Percentiles rank a stretch among this genome's conserved stretches.
phyloP scores from a whole-genome alignment of 2,329 filamentous ascomycete genomes.

The Camillea tinctor region DNA sequence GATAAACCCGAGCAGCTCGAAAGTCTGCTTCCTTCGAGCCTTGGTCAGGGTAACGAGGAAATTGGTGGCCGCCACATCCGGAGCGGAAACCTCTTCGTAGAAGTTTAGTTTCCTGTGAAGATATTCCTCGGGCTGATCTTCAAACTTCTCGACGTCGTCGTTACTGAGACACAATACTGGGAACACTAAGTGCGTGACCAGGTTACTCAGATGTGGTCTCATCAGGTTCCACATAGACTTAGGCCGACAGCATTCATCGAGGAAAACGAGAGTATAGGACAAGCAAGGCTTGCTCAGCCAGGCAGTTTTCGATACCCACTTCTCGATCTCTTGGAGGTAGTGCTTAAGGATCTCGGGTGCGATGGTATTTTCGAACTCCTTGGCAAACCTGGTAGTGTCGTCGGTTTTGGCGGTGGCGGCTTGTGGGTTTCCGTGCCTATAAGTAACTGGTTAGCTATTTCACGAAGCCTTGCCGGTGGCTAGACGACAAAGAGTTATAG shows the following conservation, averaged over 20 bases:
- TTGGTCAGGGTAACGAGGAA: constrained; percentile 95
- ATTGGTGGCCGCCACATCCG: constrained; percentile 93
- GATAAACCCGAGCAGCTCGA: constrained; percentile 90
- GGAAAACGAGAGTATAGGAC: constrained; percentile 89
- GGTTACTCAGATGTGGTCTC: constrained; percentile 87
- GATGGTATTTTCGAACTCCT: constrained; percentile 86
- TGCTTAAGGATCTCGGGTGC: constrained; percentile 95
- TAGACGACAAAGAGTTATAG: no score
- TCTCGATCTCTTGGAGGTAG: constrained; percentile 92
- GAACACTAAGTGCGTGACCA: constrained; percentile 94
- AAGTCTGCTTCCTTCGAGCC: constrained; percentile 91
- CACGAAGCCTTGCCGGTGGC: constrained; percentile 4
- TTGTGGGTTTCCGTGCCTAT: constrained; percentile 84
- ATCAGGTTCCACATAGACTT: constrained; percentile 96
- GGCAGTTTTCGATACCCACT: constrained; percentile 90
- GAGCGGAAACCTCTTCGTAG: constrained; percentile 93
- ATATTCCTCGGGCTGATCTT: constrained; percentile 93
- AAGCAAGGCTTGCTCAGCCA: constrained; percentile 95
- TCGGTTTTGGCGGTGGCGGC: constrained; percentile 73
- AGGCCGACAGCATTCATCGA: constrained; percentile 96
- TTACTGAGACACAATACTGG: constrained; percentile 89
- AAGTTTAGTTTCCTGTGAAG: constrained; percentile 96
- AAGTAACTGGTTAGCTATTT: constrained; percentile 24
- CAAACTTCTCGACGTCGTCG: constrained; percentile 91
- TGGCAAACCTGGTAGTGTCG: constrained; percentile 79